Percentiles rank a stretch among this genome's conserved stretches.
Conservation (phyloP, 176 grass and related monocot species). For the Leersia perrieri region DNA sequence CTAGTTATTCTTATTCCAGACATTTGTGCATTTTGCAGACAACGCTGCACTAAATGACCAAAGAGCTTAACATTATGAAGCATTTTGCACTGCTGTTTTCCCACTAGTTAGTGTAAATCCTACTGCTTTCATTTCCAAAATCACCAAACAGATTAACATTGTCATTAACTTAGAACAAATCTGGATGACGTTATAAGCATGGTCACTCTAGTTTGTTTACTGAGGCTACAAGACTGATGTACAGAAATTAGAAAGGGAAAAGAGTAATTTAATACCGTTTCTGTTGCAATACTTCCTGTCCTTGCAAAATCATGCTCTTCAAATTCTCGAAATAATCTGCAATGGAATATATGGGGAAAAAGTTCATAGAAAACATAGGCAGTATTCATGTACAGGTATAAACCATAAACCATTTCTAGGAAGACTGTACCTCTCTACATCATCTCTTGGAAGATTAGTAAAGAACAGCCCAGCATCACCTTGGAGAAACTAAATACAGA, state of each 20-base stretch:
- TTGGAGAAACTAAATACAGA: constrained; percentile 55
- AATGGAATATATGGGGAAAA: not conserved
- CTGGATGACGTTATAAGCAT: not conserved
- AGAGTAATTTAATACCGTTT: constrained; percentile 52
- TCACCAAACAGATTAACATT: not conserved
- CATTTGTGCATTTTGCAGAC: not conserved
- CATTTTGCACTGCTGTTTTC: not conserved
- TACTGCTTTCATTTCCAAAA: not conserved
- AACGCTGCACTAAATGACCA: not conserved
- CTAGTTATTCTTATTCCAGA: not conserved
- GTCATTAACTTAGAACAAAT: not conserved
- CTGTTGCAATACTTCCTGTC: constrained; percentile 60
- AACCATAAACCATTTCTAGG: not conserved
- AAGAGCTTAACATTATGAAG: not conserved
- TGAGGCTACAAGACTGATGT: not conserved
- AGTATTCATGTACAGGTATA: not conserved
- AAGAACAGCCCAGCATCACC: constrained; percentile 73
- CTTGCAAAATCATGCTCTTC: constrained; percentile 85
- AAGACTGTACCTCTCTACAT: constrained; percentile 65
- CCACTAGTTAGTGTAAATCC: not conserved
- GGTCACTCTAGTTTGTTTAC: not conserved
- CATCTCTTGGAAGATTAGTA: constrained; percentile 79
- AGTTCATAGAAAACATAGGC: not conserved
- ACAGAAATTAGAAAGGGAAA: not conserved
- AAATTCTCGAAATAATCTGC: constrained; percentile 71